Conservation (phyloP, 1,139 yeast genomes). For the Chernovozyma aurita region DNA sequence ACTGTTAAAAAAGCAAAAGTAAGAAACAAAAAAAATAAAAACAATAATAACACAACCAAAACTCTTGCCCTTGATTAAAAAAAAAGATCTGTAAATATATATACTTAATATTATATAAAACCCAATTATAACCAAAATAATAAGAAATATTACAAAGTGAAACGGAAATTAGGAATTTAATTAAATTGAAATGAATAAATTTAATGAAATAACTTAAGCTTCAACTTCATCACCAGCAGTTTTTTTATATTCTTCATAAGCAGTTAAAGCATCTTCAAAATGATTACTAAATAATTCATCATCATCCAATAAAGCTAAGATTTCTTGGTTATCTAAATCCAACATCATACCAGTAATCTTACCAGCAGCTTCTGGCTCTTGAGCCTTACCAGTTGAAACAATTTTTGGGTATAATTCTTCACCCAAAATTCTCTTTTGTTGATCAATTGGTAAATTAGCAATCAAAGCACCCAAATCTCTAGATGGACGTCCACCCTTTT, state of each 20-base stretch:
- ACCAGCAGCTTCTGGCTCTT: conserved; percentile 94
- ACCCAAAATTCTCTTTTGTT: conserved; percentile 95
- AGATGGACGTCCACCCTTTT: conserved; percentile 31
- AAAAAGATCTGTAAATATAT: too few species aligned
- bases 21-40: too few species aligned
- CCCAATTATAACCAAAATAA: conserved; percentile 1
- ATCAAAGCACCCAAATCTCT: conserved; percentile 55
- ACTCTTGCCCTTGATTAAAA: too few species aligned
- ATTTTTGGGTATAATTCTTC: conserved; percentile 96
- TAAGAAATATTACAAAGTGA: conserved; percentile 1
- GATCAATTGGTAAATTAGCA: conserved; percentile 71
- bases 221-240: conserved; percentile 27
- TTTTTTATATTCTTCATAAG: conserved; percentile 80
- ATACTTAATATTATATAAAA: neutral
- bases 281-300: conserved; percentile 87
- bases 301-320: conserved; percentile 82
- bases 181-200: neutral
- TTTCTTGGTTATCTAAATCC: conserved; percentile 91
- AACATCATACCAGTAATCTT: conserved; percentile 99
- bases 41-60: too few species aligned
- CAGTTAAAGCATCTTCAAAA: conserved; percentile 92
- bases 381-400: conserved; percentile 79
- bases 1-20: too few species aligned
- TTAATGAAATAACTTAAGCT: conserved; percentile 12
- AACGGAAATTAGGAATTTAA: neutral